Evolutionary conservation across 768 basidiomycete genomes (phyloP).

Genomic region (Hortiboletus flavorubellus): DNA sequence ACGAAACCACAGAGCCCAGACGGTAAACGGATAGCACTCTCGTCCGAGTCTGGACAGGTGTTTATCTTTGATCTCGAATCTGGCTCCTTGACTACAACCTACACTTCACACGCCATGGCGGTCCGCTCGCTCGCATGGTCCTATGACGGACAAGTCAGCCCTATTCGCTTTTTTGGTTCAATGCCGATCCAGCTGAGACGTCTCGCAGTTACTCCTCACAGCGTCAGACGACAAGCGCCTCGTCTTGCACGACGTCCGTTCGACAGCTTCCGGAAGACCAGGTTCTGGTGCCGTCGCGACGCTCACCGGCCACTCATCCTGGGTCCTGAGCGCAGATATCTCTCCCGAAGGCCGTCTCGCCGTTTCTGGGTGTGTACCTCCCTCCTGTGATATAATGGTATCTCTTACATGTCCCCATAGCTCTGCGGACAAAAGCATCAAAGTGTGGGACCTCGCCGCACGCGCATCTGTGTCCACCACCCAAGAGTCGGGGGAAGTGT

Average conservation of each 20-base stretch:
- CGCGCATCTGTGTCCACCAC: slow-evolving; percentile 73
- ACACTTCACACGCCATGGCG: slow-evolving; percentile 86
- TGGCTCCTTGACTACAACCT: slow-evolving; percentile 60
- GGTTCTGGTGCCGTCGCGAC: slow-evolving; percentile 81
- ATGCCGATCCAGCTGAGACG: not conserved
- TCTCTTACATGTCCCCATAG: slow-evolving; percentile 33
- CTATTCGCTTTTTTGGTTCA: not conserved
- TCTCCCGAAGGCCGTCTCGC: slow-evolving; percentile 79
- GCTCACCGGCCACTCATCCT: slow-evolving; percentile 84
- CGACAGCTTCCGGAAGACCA: slow-evolving; percentile 51
- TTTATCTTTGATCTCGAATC: slow-evolving; percentile 81
- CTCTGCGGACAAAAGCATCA: slow-evolving; percentile 82
- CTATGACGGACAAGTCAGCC: slow-evolving; percentile 75
- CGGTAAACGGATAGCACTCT: slow-evolving; percentile 75
- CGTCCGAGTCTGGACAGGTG: slow-evolving; percentile 85
- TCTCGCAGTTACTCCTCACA: slow-evolving; percentile 72
- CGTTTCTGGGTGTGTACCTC: slow-evolving; percentile 67
- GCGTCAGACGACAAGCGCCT: slow-evolving; percentile 93
- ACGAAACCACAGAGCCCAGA: slow-evolving; percentile 70
- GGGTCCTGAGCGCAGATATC: slow-evolving; percentile 83
- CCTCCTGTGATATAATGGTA: not conserved
- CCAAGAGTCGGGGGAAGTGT: slow-evolving; percentile 77
- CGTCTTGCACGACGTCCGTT: slow-evolving; percentile 84
- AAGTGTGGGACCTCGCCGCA: slow-evolving; percentile 81
- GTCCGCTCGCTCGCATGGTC: slow-evolving; percentile 90